These are phyloP conservation scores for Phytophthora constricta DNA, from an alignment of 352 stramenopile species.

Conservation along the genomic window DNA sequence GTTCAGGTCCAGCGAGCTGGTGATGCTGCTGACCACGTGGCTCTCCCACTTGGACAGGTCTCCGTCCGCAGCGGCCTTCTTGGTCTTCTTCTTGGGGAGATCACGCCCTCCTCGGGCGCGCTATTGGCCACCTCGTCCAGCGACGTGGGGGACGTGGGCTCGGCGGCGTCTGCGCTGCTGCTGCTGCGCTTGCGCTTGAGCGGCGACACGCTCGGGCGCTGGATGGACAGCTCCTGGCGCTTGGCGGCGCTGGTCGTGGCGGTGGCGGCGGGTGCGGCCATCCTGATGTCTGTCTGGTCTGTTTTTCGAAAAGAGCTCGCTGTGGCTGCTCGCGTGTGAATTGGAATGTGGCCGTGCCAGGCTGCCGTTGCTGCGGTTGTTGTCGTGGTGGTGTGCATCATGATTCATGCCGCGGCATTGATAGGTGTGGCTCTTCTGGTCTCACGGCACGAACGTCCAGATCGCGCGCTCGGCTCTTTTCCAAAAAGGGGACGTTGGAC, in stretches of 20 bases:
- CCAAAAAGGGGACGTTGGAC: constrained; percentile 36
- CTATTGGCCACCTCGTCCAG: constrained; percentile 36
- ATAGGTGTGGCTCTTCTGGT: constrained; percentile 31
- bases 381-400: constrained; percentile 7
- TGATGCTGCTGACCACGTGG: constrained; percentile 33
- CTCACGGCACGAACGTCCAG: constrained; percentile 28
- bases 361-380: constrained; percentile 12
- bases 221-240: constrained; percentile 44
- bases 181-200: constrained; percentile 60
- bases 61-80: constrained; percentile 20
- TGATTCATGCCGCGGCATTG: constrained; percentile 16
- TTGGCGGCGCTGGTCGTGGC: constrained; percentile 21
- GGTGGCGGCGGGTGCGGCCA: constrained; percentile 30
- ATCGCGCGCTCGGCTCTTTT: constrained; percentile 39
- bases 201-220: constrained; percentile 47
- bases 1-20: constrained; percentile 25
- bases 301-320: neutral
- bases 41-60: constrained; percentile 44
- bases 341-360: constrained; percentile 26
- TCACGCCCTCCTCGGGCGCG: constrained; percentile 34
- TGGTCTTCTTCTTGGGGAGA: constrained; percentile 63
- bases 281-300: constrained; percentile 18
- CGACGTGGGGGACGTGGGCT: constrained; percentile 40
- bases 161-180: constrained; percentile 12
- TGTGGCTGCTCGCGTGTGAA: constrained; percentile 18